Conservation (phyloP, 2,329 filamentous ascomycete genomes). For the Diplodia intermedia region DNA sequence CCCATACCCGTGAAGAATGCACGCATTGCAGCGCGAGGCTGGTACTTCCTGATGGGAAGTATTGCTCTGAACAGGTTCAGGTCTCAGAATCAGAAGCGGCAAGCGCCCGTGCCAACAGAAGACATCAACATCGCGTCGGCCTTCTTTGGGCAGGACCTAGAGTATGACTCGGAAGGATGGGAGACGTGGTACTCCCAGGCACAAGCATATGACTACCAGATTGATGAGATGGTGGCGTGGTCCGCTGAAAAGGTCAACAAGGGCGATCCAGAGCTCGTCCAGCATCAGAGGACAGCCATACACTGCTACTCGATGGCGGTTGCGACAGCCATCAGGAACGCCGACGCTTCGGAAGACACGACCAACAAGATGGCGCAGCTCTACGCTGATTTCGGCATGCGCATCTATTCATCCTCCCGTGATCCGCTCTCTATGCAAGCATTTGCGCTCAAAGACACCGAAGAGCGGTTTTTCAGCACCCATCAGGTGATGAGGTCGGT, state of each 20-base stretch:
- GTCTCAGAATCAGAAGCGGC: constrained; percentile 78
- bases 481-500: constrained; percentile 48
- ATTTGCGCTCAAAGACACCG: constrained; percentile 65
- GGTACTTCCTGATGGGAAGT: constrained; percentile 91
- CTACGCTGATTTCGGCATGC: constrained; percentile 71
- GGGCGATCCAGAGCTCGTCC: constrained; percentile 74
- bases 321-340: constrained; percentile 64
- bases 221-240: constrained; percentile 88
- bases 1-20: constrained; percentile 69
- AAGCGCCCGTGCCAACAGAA: constrained; percentile 79
- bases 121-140: constrained; percentile 82
- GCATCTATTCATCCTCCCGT: constrained; percentile 72
- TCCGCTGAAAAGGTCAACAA: constrained; percentile 91
- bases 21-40: constrained; percentile 77
- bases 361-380: constrained; percentile 67
- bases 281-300: constrained; percentile 78
- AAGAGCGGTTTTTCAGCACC: constrained; percentile 64
- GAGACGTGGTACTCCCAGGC: constrained; percentile 89
- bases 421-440: constrained; percentile 72
- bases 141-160: constrained; percentile 80
- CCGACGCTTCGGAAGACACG: constrained; percentile 61
- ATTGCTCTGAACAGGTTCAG: constrained; percentile 87
- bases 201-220: constrained; percentile 84
- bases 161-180: constrained; percentile 83
- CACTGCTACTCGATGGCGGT: constrained; percentile 78